phyloP scores from a whole-genome alignment of 1,284 basidiomycete species.

The Heterobasidion parviporum region DNA sequence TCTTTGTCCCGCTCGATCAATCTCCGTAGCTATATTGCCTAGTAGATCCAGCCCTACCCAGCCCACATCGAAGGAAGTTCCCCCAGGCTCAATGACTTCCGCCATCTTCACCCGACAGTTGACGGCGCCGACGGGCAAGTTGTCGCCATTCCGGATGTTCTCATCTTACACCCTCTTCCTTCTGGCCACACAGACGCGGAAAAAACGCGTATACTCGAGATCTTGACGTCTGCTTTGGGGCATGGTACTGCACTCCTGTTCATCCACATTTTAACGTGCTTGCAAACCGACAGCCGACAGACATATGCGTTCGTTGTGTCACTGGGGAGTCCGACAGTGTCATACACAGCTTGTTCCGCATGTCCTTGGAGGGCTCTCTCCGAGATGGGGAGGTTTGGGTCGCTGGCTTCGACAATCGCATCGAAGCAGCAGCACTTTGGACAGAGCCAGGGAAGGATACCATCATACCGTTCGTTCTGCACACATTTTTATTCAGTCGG shows the following conservation, averaged over 20 bases:
- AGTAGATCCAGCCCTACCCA: not conserved
- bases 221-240: conserved; percentile 1
- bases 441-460: conserved; percentile 3
- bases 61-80: not conserved
- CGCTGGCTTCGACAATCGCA: conserved; percentile 1
- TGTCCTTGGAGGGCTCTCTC: conserved; percentile 1
- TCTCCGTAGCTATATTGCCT: not conserved
- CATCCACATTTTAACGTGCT: too few relatives aligned
- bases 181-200: conserved; percentile 1
- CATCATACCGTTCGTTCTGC: not conserved
- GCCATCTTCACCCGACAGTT: not conserved
- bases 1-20: not conserved
- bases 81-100: not conserved
- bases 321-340: not conserved
- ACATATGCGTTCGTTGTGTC: conserved; percentile 2
- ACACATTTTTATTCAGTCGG: not conserved
- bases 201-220: conserved; percentile 1
- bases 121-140: conserved; percentile 3
- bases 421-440: conserved; percentile 6
- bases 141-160: not conserved
- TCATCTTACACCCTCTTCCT: not conserved
- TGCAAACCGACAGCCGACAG: not conserved
- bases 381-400: conserved; percentile 7
- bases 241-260: not conserved
- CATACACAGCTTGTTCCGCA: not conserved